Evolutionary conservation across 202 grass and related monocot species (phyloP).

Genomic region (Alloteropsis angusta): DNA sequence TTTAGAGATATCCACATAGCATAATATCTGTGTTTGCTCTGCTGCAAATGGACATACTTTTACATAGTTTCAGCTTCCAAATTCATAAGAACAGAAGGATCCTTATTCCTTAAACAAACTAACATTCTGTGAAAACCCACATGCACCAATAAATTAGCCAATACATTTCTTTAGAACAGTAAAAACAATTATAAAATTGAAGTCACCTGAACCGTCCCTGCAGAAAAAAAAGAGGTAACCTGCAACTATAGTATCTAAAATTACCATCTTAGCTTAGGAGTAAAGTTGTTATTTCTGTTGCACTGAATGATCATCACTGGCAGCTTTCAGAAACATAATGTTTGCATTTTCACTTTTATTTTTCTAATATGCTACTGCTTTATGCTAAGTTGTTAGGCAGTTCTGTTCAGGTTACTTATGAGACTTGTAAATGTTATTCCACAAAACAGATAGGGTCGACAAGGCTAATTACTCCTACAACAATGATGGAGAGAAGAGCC

Average conservation of each 20-base stretch:
- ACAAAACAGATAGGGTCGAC: slow-evolving; percentile 40
- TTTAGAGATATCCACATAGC: not conserved
- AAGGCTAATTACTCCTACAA: slow-evolving; percentile 38
- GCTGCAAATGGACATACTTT: not conserved
- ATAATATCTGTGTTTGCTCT: not conserved
- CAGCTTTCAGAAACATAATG: slow-evolving; percentile 5
- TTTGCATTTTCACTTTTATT: not conserved
- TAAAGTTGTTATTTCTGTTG: slow-evolving; percentile 3
- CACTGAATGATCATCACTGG: not conserved
- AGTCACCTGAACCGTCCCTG: not conserved
- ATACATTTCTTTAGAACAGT: not conserved
- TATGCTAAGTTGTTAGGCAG: not conserved
- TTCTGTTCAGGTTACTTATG: not conserved
- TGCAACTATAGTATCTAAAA: not conserved
- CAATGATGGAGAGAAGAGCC: slow-evolving; percentile 47
- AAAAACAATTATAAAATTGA: not conserved
- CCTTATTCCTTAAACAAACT: not conserved
- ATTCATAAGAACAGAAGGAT: not conserved
- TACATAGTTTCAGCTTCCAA: not conserved
- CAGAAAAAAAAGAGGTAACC: not conserved
- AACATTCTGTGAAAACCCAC: not conserved
- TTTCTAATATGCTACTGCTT: not conserved
- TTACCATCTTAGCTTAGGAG: slow-evolving; percentile 8
- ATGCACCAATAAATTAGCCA: not conserved
- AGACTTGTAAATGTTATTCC: slow-evolving; percentile 14